Base-by-base conservation (phyloP, 73 alveolate genomes). In the Tetrahymena thermophila region DNA sequence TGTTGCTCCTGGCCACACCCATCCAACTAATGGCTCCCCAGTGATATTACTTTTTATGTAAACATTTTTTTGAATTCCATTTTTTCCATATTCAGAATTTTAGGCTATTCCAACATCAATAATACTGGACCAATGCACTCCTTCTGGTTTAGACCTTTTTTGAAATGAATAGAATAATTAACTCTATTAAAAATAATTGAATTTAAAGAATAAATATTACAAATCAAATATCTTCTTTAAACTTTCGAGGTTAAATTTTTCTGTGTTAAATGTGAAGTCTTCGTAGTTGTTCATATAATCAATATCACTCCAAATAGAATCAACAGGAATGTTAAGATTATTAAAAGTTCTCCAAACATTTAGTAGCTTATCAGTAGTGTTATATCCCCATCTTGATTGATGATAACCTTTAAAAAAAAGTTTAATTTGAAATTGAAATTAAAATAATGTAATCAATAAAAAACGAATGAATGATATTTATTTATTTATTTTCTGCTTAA, bases 301-400 rank as follows among this genome's bases (percentile, higher is more conserved):
- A 57, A 97, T 96, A 97, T 97, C 99, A 94, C 96, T 94, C 99
- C 99, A 97, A 94, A 97, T 93, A 38, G 98, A 96, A 85, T 97
- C 99, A 84, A 97, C n/a, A 35, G 99, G 98, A 83, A 96, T 94
- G 9, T 57, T 96, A 93, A 94, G 43, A 94, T 94, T 55, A 14
- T 44, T 96, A 95, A 97, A 98, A 34, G 97, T 95, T 5, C 95
- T 21, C 94, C 96, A 85, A 16, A 98, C 99, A 0, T 94, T 94
- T 44, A 95, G 56, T 96, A 99, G 96, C 56, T 98, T 97, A 31
- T 94, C 93, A 37, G 97, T 83, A 35, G 96, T 94, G 31, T 98
- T 97, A 97, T 96, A 99, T 17, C 99, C 99, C 97, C 98, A 98
- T 94, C 99, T 95, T 57, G 98, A 96, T 96, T 99, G 97, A 97